A percentile compares a stretch with the other conserved stretches of the same genome.
These are phyloP conservation scores for Scedosporium minutisporum DNA, from an alignment of 2,329 filamentous ascomycete species.

Conservation along the genomic window DNA sequence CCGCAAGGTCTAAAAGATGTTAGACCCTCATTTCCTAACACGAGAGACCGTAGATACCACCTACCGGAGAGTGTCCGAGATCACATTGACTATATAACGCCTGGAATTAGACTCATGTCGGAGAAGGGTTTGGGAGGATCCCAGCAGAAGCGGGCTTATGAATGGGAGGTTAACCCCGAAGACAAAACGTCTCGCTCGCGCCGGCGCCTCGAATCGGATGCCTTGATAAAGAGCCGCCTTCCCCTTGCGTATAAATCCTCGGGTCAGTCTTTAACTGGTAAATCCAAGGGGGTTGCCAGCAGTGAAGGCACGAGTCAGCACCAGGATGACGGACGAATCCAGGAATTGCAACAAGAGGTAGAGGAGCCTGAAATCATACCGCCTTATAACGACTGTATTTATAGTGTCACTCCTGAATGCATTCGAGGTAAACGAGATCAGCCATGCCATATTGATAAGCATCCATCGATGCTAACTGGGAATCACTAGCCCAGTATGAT, in stretches of 20 bases:
- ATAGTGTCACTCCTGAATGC: background rate
- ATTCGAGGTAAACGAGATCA: background rate
- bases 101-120: slow-evolving; percentile 31
- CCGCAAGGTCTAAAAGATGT: background rate
- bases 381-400: background rate
- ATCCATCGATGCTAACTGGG: background rate
- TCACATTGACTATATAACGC: slow-evolving; percentile 40
- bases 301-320: background rate
- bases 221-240: background rate
- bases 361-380: background rate
- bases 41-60: background rate
- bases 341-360: too few relatives aligned
- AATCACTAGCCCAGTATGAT: slow-evolving; percentile 20
- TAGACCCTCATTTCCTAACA: background rate
- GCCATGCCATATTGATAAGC: background rate
- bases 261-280: too few relatives aligned
- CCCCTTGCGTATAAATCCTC: background rate
- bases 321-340: background rate
- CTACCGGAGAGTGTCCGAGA: slow-evolving; percentile 8
- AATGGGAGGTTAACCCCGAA: too few relatives aligned
- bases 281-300: background rate
- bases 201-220: background rate
- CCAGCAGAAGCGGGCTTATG: background rate
- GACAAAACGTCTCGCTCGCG: background rate
- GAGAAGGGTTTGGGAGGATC: background rate